Evolutionary conservation across 768 basidiomycete genomes (phyloP), one percentile per base, ranked within the genome.

Genomic region (Porpolomopsis calyptriformis): DNA sequence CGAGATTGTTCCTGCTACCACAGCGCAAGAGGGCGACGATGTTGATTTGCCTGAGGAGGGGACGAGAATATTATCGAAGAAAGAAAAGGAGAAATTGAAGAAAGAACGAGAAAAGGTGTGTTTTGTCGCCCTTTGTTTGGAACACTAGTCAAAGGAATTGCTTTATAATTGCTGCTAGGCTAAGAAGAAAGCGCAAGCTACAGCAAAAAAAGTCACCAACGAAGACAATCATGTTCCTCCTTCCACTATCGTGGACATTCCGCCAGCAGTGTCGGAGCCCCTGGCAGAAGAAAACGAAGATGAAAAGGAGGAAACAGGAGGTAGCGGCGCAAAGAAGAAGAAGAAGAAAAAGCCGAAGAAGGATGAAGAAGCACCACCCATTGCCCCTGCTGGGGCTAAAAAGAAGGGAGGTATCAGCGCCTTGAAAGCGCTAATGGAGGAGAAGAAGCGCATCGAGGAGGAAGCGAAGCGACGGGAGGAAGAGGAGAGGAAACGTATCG

Each of bases 71-170:
- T 64, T 96, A 27, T 82, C 84, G 14, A 97, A 97, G 69, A 96
- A 94, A 62, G 89, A 98, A 72, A 97, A 97, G 67, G 93, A 97
- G 62, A 82, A 82, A 60, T 69, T 94, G 50, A 97, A 98, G 77
- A 98, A 97, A 68, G 93, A 97, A 65, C 78, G 80, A 43, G 92
- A 96, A 69, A 96, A 96, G 83, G 91, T 83, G 27, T 40, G 57
- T 36, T 46, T 33, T 33, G 27, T 31, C 11, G 4, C 23, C 19
- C 23, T 36, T 11, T 7, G 7, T 8, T 46, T 35, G 10, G 4
- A 22, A 49, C 42, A n/a, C 20, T 29, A 44, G 45, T 29, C 7
- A 40, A 45, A 49, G 25, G 51, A 40, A 49, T 43, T 42, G 38
- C 43, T 43, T 41, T 43, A 46, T 16, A 47, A 52, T 2, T 31